Conservation (phyloP, 192 early-diverging fungal species). For the Backusella australiensis region DNA sequence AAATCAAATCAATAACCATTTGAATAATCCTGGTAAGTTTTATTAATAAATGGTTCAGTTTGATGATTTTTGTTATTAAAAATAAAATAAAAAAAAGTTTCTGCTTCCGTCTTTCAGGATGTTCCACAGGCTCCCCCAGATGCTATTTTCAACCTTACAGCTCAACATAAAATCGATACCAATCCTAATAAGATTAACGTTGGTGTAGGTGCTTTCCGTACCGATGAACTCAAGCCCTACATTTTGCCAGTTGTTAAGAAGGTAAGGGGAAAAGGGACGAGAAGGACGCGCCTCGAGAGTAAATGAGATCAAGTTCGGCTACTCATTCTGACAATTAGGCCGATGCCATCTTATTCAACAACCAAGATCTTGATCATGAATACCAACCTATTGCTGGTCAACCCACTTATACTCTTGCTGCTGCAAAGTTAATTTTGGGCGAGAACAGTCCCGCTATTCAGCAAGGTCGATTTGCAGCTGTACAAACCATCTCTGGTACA, state of each 20-base stretch:
- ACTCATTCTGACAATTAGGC: constrained; percentile 47
- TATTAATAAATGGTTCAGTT: background rate
- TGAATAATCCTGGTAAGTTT: constrained; percentile 5
- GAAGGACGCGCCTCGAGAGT: background rate
- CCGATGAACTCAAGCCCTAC: constrained; percentile 92
- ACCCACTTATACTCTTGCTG: constrained; percentile 73
- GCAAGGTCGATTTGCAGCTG: constrained; percentile 40
- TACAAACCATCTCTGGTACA: constrained; percentile 95
- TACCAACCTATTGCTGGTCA: constrained; percentile 90
- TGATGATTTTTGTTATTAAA: background rate
- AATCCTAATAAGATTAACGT: constrained; percentile 86
- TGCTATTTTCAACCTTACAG: constrained; percentile 87
- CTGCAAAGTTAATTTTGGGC: constrained; percentile 83
- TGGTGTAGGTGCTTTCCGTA: constrained; percentile 95
- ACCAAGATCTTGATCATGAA: constrained; percentile 85
- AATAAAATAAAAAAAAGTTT: background rate
- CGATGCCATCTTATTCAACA: constrained; percentile 68
- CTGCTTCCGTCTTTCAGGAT: constrained; percentile 50
- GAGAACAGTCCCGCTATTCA: constrained; percentile 49
- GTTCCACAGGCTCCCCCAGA: constrained; percentile 75
- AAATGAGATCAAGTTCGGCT: background rate
- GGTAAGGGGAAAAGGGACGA: constrained; percentile 44
- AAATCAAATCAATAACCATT: constrained; percentile 11
- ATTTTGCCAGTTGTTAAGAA: constrained; percentile 93
- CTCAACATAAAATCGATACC: constrained; percentile 76